Evolutionary conservation across 2,329 filamentous ascomycete species (phyloP), one percentile per base, ranked within the genome.

Genomic region (Daldinia sp.): DNA sequence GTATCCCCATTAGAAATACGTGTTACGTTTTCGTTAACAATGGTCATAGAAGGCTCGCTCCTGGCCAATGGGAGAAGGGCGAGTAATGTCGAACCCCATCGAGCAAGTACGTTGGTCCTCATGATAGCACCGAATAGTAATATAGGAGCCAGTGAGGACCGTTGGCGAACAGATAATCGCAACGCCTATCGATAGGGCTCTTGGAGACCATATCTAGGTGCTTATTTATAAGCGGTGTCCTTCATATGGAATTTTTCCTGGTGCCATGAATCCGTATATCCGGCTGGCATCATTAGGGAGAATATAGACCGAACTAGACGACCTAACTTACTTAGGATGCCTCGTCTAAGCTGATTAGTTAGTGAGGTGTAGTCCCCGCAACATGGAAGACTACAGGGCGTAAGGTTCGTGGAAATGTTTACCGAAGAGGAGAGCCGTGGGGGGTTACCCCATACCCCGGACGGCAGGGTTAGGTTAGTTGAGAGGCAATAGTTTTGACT

Each of bases 391-490:
- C 17, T 21, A 13, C 29, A 49, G 29, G 47, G 47, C 34, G 23
- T 49, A 21, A 6, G 8, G 30, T 49, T 34, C 47, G 47, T 34
- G 29, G 47, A 32, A 34, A n/a, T 34, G 47, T 49, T 49, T 30
- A 49, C 47, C 27, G 47, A 49, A 34, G 47, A 49, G 47, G 47
- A 15, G 47, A 32, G n/a, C 47, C 34, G 47, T 49, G 29, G 47
- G 29, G 47, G 47, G 29, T 49, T 49, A 23, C 29, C 47, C 29
- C 47, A 11, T 30, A 34, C 29, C 30, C 15, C 47, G 4, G 39
- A 43, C 39, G 21, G 39, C 21, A 43, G 39, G 39, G 39, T 43
- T 25, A 25, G 39, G 39, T 43, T 25, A 43, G 39, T 43, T 43
- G 9, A 15, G 13, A n/a, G 19, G 19, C 39, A 6, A 11, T 1